Conservation (phyloP, 2,329 filamentous ascomycete species). For the Trichoderma polysporum region DNA sequence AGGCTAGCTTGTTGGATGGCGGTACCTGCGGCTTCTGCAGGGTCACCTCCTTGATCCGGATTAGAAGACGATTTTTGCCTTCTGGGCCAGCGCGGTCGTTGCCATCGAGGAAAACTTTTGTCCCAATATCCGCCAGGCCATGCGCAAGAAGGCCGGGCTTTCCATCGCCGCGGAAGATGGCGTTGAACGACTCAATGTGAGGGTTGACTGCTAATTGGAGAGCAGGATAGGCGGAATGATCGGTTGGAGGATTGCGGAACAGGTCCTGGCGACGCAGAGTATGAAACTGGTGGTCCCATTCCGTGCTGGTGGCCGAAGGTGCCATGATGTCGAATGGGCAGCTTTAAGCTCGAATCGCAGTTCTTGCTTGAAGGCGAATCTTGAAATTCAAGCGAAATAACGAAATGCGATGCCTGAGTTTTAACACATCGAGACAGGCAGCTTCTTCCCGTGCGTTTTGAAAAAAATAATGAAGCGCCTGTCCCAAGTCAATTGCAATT, state of each 20-base stretch:
- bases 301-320: conserved; percentile 59
- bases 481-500: conserved; percentile 22
- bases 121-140: conserved; percentile 84
- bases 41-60: conserved; percentile 78
- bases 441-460: background rate
- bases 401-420: background rate
- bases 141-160: conserved; percentile 61
- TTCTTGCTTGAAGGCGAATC: background rate
- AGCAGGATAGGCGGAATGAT: conserved; percentile 83
- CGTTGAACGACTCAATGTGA: conserved; percentile 95
- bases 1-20: conserved; percentile 77
- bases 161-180: conserved; percentile 73
- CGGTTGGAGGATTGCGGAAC: conserved; percentile 83
- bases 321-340: conserved; percentile 46
- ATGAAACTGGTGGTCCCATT: conserved; percentile 85
- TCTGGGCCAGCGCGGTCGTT: conserved; percentile 60
- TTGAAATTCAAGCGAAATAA: background rate
- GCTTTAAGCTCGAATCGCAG: background rate
- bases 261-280: conserved; percentile 83
- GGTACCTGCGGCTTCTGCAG: conserved; percentile 81
- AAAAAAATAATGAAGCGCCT: conserved; percentile 10
- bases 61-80: conserved; percentile 70
- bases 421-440: conserved; percentile 11
- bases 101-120: conserved; percentile 82
- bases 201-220: conserved; percentile 84